Evolutionary conservation across 208 protist species (phyloP).

Genomic region (Leptomonas pyrrhocoris): DNA sequence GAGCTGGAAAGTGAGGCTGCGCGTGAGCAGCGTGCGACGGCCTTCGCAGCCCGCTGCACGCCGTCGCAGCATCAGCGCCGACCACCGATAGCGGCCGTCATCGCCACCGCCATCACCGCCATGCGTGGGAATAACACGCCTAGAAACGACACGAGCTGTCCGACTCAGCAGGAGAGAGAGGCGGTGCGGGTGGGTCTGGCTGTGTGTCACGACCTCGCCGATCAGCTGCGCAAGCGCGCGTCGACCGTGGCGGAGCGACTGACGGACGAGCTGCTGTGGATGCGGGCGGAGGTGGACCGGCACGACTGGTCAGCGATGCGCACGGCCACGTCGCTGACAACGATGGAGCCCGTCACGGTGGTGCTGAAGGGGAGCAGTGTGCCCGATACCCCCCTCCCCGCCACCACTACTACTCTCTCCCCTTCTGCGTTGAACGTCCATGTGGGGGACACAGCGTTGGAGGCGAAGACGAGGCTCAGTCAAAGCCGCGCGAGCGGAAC

Average conservation of each 20-base stretch:
- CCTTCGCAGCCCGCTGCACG: neutral
- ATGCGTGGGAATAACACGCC: too few species aligned
- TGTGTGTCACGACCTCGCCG: slow-evolving; percentile 14
- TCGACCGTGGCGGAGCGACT: slow-evolving; percentile 16
- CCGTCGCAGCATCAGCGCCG: neutral
- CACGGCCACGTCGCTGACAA: slow-evolving; percentile 23
- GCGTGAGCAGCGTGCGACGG: neutral
- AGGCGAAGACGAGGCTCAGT: too few species aligned
- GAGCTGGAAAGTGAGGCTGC: slow-evolving; percentile 15
- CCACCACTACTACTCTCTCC: neutral
- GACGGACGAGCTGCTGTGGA: slow-evolving; percentile 30
- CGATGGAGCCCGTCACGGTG: slow-evolving; percentile 22
- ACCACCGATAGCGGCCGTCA: neutral
- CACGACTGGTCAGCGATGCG: slow-evolving; percentile 25
- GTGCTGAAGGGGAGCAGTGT: neutral
- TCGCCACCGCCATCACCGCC: too few species aligned
- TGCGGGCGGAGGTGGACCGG: slow-evolving; percentile 18
- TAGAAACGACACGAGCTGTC: too few species aligned
- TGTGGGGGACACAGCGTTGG: too few species aligned
- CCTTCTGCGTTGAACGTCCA: too few species aligned
- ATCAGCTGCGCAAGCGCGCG: slow-evolving; percentile 13
- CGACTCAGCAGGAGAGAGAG: neutral
- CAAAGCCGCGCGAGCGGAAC: too few species aligned
- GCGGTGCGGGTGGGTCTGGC: slow-evolving; percentile 1
- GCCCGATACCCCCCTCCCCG: neutral